Percentiles rank a stretch among this genome's conserved stretches.
Conservation (phyloP, 2,329 filamentous ascomycete species). For the Dactylellina cionopaga region DNA sequence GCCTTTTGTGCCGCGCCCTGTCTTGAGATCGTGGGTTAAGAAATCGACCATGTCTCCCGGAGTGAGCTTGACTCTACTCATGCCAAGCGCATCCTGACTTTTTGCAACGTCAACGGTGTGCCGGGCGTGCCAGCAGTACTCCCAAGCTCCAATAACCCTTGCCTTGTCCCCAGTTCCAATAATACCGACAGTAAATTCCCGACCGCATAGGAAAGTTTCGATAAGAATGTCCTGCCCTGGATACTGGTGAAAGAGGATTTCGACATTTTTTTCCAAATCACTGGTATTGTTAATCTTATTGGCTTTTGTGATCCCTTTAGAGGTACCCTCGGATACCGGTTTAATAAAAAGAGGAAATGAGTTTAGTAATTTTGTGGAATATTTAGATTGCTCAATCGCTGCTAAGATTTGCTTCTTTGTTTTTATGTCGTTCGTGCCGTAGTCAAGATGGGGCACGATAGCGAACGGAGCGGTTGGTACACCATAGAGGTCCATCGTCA, state of each 20-base stretch:
- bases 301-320: not conserved
- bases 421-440: too few relatives aligned
- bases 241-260: not conserved
- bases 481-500: too few relatives aligned
- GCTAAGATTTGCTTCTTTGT: not conserved
- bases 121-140: not conserved
- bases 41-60: constrained; percentile 12
- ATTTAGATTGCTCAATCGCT: constrained; percentile 11
- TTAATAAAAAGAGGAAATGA: constrained; percentile 12
- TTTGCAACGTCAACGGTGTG: not conserved
- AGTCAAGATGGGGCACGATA: not conserved
- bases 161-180: constrained; percentile 1
- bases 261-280: not conserved
- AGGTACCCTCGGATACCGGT: not conserved
- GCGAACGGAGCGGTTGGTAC: constrained; percentile 11
- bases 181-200: constrained; percentile 14
- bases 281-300: not conserved
- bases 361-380: not conserved
- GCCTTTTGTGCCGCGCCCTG: not conserved
- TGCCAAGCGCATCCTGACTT: not conserved
- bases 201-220: not conserved
- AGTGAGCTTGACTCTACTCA: not conserved
- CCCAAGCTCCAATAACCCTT: not conserved
- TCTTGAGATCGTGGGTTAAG: constrained; percentile 3
- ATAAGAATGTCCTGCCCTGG: not conserved